Conservation (phyloP, 164 flowering plant genomes). For the Akebia trifoliata region DNA sequence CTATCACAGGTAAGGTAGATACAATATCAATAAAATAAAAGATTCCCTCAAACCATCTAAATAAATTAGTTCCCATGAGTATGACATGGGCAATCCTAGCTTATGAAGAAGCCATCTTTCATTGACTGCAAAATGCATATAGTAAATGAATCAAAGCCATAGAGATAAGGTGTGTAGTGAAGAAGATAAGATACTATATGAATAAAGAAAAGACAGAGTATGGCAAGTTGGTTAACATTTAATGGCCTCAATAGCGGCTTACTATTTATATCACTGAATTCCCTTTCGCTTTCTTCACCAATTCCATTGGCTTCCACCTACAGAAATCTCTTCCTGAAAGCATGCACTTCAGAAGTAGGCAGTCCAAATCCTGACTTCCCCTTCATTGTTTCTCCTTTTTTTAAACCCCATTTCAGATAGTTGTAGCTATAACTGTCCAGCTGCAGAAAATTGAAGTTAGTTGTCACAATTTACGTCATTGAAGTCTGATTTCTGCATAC, state of each 20-base stretch:
- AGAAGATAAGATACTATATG: conserved; percentile 8
- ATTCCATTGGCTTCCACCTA: neutral
- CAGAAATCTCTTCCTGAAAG: neutral
- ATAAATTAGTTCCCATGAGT: neutral
- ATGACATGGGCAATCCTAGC: neutral
- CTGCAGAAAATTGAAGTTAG: neutral
- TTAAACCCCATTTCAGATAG: neutral
- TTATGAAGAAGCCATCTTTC: neutral
- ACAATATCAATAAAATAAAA: too few relatives aligned
- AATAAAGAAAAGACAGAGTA: conserved; percentile 2
- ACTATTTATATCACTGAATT: conserved; percentile 3
- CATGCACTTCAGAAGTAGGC: neutral
- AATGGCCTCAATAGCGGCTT: conserved; percentile 1
- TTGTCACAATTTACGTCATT: neutral
- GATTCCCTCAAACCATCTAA: neutral
- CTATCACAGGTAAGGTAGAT: too few relatives aligned
- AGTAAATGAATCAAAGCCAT: neutral
- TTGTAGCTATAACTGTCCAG: neutral
- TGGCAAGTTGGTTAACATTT: conserved; percentile 6
- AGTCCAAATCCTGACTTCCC: neutral
- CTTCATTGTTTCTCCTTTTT: neutral
- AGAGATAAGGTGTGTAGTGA: conserved; percentile 2
- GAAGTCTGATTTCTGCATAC: neutral
- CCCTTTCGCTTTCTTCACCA: neutral
- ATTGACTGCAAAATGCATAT: neutral